phyloP scores from a whole-genome alignment of 495 filamentous ascomycete species.

The Penicillium antarcticum region DNA sequence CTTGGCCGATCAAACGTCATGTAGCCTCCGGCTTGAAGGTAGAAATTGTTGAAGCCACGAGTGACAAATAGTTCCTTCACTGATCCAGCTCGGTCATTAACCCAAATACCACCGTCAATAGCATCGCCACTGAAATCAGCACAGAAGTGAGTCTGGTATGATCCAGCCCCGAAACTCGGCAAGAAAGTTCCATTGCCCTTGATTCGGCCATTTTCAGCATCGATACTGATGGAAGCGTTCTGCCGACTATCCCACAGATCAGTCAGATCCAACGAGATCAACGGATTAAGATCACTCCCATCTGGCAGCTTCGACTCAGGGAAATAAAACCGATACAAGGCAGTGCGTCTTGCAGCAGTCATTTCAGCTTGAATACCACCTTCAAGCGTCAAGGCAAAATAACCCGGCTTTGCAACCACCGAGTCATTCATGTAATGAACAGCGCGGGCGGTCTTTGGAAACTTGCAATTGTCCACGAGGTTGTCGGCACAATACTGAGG shows the following conservation, averaged over 20 bases:
- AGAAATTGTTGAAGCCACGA: constrained; percentile 54
- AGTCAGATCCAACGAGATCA: constrained; percentile 63
- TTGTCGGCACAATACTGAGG: constrained; percentile 60
- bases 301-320: constrained; percentile 41
- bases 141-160: constrained; percentile 63
- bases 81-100: constrained; percentile 56
- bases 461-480: constrained; percentile 59
- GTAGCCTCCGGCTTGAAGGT: constrained; percentile 63
- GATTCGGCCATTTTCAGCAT: constrained; percentile 59
- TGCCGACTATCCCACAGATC: constrained; percentile 63
- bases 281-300: constrained; percentile 41
- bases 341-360: constrained; percentile 62
- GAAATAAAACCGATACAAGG: constrained; percentile 69
- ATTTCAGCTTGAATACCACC: constrained; percentile 63
- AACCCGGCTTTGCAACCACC: constrained; percentile 62
- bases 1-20: constrained; percentile 47
- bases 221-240: constrained; percentile 57
- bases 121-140: constrained; percentile 62
- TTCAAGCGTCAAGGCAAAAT: constrained; percentile 59
- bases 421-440: constrained; percentile 45
- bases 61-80: constrained; percentile 57
- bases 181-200: constrained; percentile 63
- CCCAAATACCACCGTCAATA: constrained; percentile 62
- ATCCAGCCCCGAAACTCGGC: constrained; percentile 67
- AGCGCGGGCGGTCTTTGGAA: constrained; percentile 48